Evolutionary conservation across 192 early-diverging fungal species (phyloP).

Genomic region (Rhizoclosmatium globosum): DNA sequence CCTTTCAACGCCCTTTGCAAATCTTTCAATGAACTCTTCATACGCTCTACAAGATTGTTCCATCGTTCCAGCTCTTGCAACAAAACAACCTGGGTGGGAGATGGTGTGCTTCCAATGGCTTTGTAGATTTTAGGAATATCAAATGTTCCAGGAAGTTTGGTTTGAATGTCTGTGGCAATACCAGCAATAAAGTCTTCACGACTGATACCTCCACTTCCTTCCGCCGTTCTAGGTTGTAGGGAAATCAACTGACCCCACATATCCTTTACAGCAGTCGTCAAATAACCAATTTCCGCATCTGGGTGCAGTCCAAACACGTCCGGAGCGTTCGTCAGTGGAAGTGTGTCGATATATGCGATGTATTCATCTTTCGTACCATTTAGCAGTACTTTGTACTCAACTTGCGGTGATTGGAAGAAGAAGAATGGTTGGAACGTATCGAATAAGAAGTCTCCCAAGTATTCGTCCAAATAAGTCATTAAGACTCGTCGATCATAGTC

Average conservation of each 20-base stretch:
- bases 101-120: constrained; percentile 50
- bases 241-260: constrained; percentile 71
- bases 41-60: constrained; percentile 67
- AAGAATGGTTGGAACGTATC: constrained; percentile 70
- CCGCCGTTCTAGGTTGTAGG: constrained; percentile 64
- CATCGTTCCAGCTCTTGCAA: constrained; percentile 70
- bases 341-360: constrained; percentile 62
- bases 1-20: constrained; percentile 64
- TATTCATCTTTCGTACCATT: constrained; percentile 61
- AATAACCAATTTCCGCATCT: constrained; percentile 71
- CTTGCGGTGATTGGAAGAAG: constrained; percentile 59
- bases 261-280: constrained; percentile 68
- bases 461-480: constrained; percentile 71
- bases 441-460: constrained; percentile 70
- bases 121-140: constrained; percentile 67
- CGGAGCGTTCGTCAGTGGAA: constrained; percentile 68
- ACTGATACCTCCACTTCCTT: constrained; percentile 68
- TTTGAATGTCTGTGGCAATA: constrained; percentile 68
- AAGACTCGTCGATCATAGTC: constrained; percentile 69
- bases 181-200: constrained; percentile 68
- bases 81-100: constrained; percentile 67
- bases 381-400: constrained; percentile 63
- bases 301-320: constrained; percentile 73
- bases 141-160: constrained; percentile 61
- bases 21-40: constrained; percentile 60